Evolutionary conservation across 352 stramenopile genomes (phyloP).

Genomic region (Chrysophaeum taylorii): DNA sequence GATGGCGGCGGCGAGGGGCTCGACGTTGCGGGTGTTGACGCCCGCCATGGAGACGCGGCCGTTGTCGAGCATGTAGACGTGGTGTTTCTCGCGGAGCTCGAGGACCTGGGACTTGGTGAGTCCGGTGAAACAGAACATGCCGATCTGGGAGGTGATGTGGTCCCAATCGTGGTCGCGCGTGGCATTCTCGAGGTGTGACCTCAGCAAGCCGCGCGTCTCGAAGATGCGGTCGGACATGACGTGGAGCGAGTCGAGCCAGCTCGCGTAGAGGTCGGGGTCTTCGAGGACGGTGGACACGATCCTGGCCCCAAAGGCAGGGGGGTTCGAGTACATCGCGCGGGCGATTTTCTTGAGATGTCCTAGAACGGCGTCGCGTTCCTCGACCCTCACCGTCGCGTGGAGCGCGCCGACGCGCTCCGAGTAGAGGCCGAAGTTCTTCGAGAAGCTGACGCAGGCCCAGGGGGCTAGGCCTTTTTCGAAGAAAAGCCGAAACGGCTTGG

Average conservation of each 20-base stretch:
- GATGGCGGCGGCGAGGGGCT: slow-evolving; percentile 79
- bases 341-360: slow-evolving; percentile 82
- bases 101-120: slow-evolving; percentile 79
- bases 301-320: slow-evolving; percentile 71
- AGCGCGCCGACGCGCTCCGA: slow-evolving; percentile 75
- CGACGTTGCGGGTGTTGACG: slow-evolving; percentile 82
- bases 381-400: slow-evolving; percentile 60
- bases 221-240: slow-evolving; percentile 32
- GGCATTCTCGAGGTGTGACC: slow-evolving; percentile 18
- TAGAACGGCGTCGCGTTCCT: slow-evolving; percentile 60
- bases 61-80: slow-evolving; percentile 97
- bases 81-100: slow-evolving; percentile 80
- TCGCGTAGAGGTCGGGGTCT: slow-evolving; percentile 71
- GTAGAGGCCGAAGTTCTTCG: slow-evolving; percentile 89
- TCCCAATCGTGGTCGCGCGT: slow-evolving; percentile 37
- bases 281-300: slow-evolving; percentile 91
- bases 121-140: slow-evolving; percentile 98
- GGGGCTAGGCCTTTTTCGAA: not conserved
- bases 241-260: slow-evolving; percentile 44
- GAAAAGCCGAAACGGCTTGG: slow-evolving; percentile 53
- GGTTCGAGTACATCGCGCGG: slow-evolving; percentile 83
- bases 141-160: slow-evolving; percentile 93
- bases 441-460: slow-evolving; percentile 50
- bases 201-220: slow-evolving; percentile 29
- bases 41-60: slow-evolving; percentile 93